phyloP scores from a whole-genome alignment of 371 early-diverging fungal genomes.

The Mucor plumbeus region DNA sequence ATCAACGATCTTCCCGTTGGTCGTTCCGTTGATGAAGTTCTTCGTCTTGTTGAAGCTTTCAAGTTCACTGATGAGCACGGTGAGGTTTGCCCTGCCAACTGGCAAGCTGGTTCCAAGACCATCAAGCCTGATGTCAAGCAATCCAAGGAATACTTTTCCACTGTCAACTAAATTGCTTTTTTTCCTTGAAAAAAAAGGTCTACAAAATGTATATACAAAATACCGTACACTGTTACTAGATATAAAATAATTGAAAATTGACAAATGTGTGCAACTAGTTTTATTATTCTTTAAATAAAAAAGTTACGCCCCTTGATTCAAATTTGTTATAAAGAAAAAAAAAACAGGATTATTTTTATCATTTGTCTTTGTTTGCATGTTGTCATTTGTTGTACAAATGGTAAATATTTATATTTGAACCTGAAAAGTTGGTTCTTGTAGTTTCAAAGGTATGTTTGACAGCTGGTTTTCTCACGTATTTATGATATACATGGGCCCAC shows the following conservation, averaged over 20 bases:
- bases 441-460: too few relatives aligned
- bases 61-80: conserved; percentile 76
- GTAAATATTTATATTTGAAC: too few relatives aligned
- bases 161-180: background rate
- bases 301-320: too few relatives aligned
- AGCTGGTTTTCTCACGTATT: too few relatives aligned
- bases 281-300: too few relatives aligned
- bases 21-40: conserved; percentile 71
- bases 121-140: conserved; percentile 67
- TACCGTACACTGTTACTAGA: conserved; percentile 13
- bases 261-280: background rate
- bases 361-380: too few relatives aligned
- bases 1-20: conserved; percentile 81
- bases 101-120: conserved; percentile 78
- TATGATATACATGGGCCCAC: too few relatives aligned
- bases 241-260: background rate
- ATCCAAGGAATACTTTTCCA: conserved; percentile 14
- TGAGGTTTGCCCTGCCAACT: conserved; percentile 87
- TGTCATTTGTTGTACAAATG: too few relatives aligned
- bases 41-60: conserved; percentile 82
- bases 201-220: conserved; percentile 7
- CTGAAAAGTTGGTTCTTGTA: too few relatives aligned
- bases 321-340: too few relatives aligned
- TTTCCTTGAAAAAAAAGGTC: background rate
- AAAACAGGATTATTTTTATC: too few relatives aligned